A percentile compares a stretch with the other conserved stretches of the same genome.
phyloP scores from a whole-genome alignment of 202 grass and related monocot genomes.

The Brachypodium distachyon region DNA sequence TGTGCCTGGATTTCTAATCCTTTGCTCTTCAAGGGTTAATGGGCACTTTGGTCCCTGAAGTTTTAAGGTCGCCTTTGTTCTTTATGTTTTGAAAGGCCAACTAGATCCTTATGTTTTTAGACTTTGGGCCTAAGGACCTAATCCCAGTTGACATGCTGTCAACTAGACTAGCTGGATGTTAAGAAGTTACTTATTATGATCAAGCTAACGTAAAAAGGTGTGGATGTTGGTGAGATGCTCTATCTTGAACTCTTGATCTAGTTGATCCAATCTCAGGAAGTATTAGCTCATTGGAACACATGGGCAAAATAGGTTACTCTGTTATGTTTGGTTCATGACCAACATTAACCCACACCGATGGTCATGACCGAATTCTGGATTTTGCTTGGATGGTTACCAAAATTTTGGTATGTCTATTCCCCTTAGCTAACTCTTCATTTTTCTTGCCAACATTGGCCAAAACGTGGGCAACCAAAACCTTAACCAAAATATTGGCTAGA shows the following conservation, averaged over 20 bases:
- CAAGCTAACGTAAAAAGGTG: not conserved
- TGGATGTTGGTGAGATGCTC: not conserved
- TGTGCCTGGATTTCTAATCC: not conserved
- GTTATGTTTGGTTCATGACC: too few species aligned
- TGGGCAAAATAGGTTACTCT: not conserved
- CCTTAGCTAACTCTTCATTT: too few species aligned
- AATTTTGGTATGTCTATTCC: too few species aligned
- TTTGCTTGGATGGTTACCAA: too few species aligned
- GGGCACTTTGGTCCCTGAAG: not conserved
- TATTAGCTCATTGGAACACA: not conserved
- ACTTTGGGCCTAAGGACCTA: not conserved
- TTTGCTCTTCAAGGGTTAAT: not conserved
- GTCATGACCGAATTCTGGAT: too few species aligned
- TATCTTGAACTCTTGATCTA: not conserved
- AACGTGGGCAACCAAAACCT: too few species aligned
- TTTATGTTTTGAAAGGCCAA: not conserved
- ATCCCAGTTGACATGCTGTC: not conserved
- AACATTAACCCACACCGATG: too few species aligned
- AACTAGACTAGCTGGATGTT: not conserved
- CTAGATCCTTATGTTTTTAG: not conserved
- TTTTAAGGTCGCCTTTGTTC: not conserved
- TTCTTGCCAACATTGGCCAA: too few species aligned
- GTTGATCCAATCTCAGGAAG: not conserved
- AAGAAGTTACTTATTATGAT: not conserved
- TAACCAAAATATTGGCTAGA: too few species aligned